Conservation (phyloP, 2,329 filamentous ascomycete genomes). For the Fusarium sp. region DNA sequence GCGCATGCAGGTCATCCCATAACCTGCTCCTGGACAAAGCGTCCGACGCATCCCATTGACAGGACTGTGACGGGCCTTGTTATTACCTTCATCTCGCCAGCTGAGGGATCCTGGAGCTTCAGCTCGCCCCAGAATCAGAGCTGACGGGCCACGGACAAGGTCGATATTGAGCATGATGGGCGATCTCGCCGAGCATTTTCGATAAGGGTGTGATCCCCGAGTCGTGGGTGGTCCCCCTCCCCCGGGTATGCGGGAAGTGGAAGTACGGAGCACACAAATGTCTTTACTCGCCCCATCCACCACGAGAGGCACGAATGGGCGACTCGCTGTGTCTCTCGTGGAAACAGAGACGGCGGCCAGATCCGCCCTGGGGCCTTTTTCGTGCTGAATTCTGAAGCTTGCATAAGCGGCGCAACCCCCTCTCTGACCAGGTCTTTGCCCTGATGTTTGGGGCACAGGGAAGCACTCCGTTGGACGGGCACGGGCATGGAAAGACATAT, state of each 20-base stretch:
- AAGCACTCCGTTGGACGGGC: constrained; percentile 24
- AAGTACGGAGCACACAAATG: constrained; percentile 33
- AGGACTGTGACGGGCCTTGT: constrained; percentile 29
- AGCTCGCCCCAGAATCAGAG: constrained; percentile 28
- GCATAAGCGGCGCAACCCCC: constrained; percentile 47
- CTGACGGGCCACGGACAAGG: constrained; percentile 3
- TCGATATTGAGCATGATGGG: constrained; percentile 17
- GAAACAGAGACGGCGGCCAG: constrained; percentile 37
- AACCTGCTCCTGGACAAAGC: constrained; percentile 32
- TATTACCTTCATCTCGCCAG: constrained; percentile 41
- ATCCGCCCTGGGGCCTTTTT: constrained; percentile 31
- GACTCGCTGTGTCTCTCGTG: constrained; percentile 30
- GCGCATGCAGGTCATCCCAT: constrained; percentile 40
- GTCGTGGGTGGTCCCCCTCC: constrained; percentile 23
- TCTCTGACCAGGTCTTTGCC: constrained; percentile 13
- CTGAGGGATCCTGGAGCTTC: constrained; percentile 32
- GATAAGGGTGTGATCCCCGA: constrained; percentile 34
- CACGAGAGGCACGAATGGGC: constrained; percentile 40
- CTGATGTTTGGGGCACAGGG: constrained; percentile 29
- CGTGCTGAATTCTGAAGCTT: constrained; percentile 41
- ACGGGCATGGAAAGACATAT: constrained; percentile 10
- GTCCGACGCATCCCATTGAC: constrained; percentile 35
- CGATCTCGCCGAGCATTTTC: constrained; percentile 31
- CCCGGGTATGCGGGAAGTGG: constrained; percentile 19
- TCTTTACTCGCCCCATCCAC: constrained; percentile 27